Conservation (phyloP, 345 rosid species). For the Microthlaspi erraticum region DNA sequence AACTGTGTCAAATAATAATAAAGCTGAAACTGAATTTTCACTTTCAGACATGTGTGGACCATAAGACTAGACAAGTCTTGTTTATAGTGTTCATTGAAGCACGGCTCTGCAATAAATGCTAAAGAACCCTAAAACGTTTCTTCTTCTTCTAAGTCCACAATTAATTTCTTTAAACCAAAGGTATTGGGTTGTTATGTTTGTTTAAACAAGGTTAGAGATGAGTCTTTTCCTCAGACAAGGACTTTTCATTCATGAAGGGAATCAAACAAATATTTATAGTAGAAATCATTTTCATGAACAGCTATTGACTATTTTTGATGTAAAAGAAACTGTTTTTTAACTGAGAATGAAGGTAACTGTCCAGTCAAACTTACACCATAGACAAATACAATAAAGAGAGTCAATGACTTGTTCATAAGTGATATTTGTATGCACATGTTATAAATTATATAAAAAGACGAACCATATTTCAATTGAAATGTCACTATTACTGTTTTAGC, state of each 20-base stretch:
- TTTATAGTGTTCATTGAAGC: conserved; percentile 37
- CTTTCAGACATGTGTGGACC: conserved; percentile 38
- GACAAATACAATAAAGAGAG: conserved; percentile 35
- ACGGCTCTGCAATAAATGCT: conserved; percentile 37
- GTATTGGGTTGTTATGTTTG: not conserved
- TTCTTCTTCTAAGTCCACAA: conserved; percentile 13
- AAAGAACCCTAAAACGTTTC: not conserved
- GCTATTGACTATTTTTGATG: not conserved
- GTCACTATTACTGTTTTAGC: conserved; percentile 40
- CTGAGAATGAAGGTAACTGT: conserved; percentile 31
- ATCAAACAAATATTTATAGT: conserved; percentile 11
- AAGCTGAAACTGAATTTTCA: conserved; percentile 27
- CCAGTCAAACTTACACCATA: conserved; percentile 37
- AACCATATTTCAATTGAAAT: conserved; percentile 38
- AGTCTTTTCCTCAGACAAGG: conserved; percentile 4
- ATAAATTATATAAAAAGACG: conserved; percentile 30
- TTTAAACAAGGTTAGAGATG: not conserved
- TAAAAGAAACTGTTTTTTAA: conserved; percentile 11
- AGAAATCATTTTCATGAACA: not conserved
- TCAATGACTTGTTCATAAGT: conserved; percentile 20
- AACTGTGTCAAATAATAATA: not conserved
- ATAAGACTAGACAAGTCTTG: conserved; percentile 33
- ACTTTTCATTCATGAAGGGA: conserved; percentile 4
- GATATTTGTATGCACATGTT: conserved; percentile 40
- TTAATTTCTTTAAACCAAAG: conserved; percentile 11